These are phyloP conservation scores for Myxozyma neotropica DNA, from an alignment of 805 yeast species.

Conservation along the genomic window DNA sequence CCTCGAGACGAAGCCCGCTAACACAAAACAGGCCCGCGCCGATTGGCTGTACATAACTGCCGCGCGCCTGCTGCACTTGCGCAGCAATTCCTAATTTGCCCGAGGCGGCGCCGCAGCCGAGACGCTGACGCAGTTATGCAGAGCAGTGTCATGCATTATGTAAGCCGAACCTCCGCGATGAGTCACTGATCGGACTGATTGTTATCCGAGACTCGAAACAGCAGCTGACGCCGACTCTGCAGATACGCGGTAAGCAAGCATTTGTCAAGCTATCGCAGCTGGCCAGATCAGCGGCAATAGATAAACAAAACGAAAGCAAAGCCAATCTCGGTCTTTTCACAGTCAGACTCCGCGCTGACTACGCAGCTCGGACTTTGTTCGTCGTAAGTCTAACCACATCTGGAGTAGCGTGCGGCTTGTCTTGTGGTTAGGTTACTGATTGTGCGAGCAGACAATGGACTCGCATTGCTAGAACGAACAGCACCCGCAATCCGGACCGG, in stretches of 20 bases:
- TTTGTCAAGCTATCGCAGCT: no score
- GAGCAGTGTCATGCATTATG: not conserved
- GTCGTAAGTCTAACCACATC: not conserved
- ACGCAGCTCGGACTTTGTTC: no score
- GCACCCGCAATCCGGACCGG: no score
- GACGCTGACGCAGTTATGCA: not conserved
- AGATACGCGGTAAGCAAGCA: no score
- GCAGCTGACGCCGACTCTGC: no score
- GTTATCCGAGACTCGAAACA: no score
- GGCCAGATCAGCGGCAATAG: no score
- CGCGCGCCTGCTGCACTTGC: not conserved
- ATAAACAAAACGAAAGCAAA: no score
- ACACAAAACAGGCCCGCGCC: slow-evolving; percentile 15
- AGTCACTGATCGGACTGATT: no score
- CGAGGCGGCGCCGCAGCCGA: not conserved
- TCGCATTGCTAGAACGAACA: not conserved
- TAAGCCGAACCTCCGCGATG: no score
- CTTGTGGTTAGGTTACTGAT: not conserved
- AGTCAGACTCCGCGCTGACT: no score
- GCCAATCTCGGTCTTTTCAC: no score
- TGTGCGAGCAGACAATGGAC: not conserved
- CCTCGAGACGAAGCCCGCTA: slow-evolving; percentile 1
- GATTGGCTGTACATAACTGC: slow-evolving; percentile 12
- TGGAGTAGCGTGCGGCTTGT: not conserved
- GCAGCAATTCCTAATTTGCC: slow-evolving; percentile 5